phyloP scores from a whole-genome alignment of 2,329 filamentous ascomycete genomes.

The Monilinia aucupariae region DNA sequence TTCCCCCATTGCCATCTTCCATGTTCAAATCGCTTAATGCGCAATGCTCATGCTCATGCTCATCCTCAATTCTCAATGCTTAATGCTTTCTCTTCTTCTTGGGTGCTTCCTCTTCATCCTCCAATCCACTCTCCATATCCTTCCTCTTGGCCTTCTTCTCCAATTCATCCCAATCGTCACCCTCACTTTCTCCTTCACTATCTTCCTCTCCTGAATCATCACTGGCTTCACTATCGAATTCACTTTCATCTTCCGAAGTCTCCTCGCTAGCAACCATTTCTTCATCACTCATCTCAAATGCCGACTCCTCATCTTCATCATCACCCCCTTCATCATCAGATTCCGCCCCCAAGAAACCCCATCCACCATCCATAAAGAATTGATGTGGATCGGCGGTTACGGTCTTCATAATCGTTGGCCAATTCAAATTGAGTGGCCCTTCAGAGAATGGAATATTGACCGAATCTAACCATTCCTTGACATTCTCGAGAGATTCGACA shows the following conservation, averaged over 20 bases:
- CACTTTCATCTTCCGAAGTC: slow-evolving; percentile 80
- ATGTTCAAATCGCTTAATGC: too few species aligned
- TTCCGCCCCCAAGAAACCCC: slow-evolving; percentile 85
- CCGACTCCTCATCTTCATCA: slow-evolving; percentile 82
- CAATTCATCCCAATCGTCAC: slow-evolving; percentile 90
- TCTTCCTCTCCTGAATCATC: slow-evolving; percentile 75
- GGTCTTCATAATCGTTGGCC: slow-evolving; percentile 99
- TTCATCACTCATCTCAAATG: slow-evolving; percentile 83
- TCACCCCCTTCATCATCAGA: slow-evolving; percentile 76
- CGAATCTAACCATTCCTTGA: slow-evolving; percentile 96
- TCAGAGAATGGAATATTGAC: slow-evolving; percentile 93
- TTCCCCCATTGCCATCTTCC: not conserved
- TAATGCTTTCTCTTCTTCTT: slow-evolving; percentile 62
- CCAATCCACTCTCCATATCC: slow-evolving; percentile 58
- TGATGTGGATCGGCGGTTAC: slow-evolving; percentile 88
- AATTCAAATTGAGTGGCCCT: slow-evolving; percentile 95
- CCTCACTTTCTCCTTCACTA: slow-evolving; percentile 67
- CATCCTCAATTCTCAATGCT: not conserved
- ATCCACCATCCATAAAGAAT: slow-evolving; percentile 93
- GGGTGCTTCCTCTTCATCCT: slow-evolving; percentile 70
- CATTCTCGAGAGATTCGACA: slow-evolving; percentile 86
- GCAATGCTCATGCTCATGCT: too few species aligned
- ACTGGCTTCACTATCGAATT: slow-evolving; percentile 85
- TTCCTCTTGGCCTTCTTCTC: slow-evolving; percentile 87
- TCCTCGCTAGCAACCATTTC: slow-evolving; percentile 71